Conservation (phyloP, 1,284 basidiomycete genomes). For the Leccinum subrobustum region DNA sequence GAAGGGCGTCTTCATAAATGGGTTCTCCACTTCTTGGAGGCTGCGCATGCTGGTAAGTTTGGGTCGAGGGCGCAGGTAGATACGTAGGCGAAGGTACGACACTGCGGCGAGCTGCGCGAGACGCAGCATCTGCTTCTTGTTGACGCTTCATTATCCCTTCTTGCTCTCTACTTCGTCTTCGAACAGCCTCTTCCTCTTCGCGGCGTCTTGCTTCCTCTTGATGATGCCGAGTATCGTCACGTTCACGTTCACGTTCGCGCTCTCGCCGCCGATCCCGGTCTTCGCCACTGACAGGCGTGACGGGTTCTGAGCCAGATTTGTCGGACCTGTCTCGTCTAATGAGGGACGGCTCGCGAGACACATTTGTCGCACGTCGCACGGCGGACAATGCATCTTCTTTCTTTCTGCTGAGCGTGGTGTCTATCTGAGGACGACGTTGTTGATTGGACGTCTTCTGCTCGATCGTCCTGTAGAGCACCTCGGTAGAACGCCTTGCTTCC, state of each 20-base stretch:
- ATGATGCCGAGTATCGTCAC: conserved; percentile 11
- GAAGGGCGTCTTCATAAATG: conserved; percentile 24
- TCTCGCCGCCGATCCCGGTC: conserved; percentile 30
- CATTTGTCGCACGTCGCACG: conserved; percentile 27
- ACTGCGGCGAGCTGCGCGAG: conserved; percentile 28
- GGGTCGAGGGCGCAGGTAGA: conserved; percentile 16
- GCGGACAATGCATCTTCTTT: conserved; percentile 26
- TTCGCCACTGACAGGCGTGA: conserved; percentile 29
- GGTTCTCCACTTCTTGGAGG: conserved; percentile 25
- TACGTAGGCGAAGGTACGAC: conserved; percentile 23
- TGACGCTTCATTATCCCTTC: conserved; percentile 49
- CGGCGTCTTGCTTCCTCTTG: conserved; percentile 28
- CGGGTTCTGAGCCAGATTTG: conserved; percentile 24
- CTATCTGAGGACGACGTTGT: conserved; percentile 27
- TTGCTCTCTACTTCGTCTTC: conserved; percentile 41
- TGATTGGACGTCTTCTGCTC: conserved; percentile 22
- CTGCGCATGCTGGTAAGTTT: conserved; percentile 23
- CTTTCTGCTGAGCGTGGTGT: conserved; percentile 25
- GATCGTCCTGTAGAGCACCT: conserved; percentile 23
- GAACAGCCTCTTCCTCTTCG: conserved; percentile 34
- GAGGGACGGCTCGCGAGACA: conserved; percentile 26
- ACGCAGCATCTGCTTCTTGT: conserved; percentile 38
- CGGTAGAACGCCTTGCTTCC: conserved; percentile 15
- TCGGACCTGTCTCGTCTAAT: conserved; percentile 29
- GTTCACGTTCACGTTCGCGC: conserved; percentile 17